These are phyloP conservation scores for Fusarium redolens DNA, from an alignment of 2,329 filamentous ascomycete genomes.

Conservation along the genomic window DNA sequence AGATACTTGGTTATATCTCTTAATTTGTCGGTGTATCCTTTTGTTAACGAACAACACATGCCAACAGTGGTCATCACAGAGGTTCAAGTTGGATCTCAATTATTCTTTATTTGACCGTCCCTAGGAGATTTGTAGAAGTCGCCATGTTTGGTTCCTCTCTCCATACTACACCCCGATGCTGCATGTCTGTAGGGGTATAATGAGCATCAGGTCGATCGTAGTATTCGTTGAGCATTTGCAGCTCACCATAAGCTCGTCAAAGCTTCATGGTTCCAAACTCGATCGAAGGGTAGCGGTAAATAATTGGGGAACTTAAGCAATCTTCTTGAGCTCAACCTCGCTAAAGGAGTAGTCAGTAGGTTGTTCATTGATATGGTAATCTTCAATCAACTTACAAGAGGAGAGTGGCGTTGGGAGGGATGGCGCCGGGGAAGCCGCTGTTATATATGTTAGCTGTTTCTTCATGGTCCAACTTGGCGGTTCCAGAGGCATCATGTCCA, in stretches of 20 bases:
- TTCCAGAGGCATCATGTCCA: background rate
- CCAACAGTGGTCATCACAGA: background rate
- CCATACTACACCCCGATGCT: background rate
- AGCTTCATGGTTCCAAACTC: slow-evolving; percentile 12
- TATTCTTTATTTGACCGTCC: slow-evolving; percentile 13
- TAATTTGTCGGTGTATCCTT: background rate
- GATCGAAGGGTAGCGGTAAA: slow-evolving; percentile 7
- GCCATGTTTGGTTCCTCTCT: background rate
- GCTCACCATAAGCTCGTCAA: background rate
- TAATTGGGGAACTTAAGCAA: slow-evolving; percentile 56
- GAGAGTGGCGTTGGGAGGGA: slow-evolving; percentile 79
- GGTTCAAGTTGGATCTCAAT: slow-evolving; percentile 1
- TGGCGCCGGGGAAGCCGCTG: slow-evolving; percentile 82
- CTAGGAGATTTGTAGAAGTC: background rate
- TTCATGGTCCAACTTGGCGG: background rate
- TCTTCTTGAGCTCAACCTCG: slow-evolving; percentile 75
- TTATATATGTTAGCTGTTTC: slow-evolving; percentile 22
- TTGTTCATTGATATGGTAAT: background rate
- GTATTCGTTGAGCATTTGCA: background rate
- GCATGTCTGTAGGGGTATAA: slow-evolving; percentile 20
- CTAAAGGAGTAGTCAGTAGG: slow-evolving; percentile 53
- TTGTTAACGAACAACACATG: background rate
- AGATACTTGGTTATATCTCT: background rate
- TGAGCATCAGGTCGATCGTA: slow-evolving; percentile 5
- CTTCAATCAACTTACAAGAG: slow-evolving; percentile 80